Evolutionary conservation across 1,284 basidiomycete genomes (phyloP), one percentile per base, ranked within the genome.

Genomic region (Cryptococcus hybrid): DNA sequence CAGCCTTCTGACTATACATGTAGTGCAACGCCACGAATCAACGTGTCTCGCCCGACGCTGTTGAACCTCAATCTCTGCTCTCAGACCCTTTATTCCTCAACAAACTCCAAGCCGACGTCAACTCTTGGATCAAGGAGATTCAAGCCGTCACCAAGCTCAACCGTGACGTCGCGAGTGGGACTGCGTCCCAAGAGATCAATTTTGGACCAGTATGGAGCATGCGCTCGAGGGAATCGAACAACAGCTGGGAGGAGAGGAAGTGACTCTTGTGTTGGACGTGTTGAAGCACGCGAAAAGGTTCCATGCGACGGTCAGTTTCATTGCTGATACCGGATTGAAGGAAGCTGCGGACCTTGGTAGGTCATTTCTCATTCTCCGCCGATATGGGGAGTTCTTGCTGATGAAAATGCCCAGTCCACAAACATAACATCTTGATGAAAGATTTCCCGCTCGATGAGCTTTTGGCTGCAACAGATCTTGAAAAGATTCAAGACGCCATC

Each of bases 361-460:
- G 86, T 30, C 30, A 4, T 30, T 79, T 79, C 18, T 38, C 47
- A 7, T 54, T 47, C n/a, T 47, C 45, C 34, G 13, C 9, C 8
- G 5, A 1, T 24, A 24, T 24, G 12, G 18, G 18, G 18, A 11
- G 15, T 13, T 30, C n/a, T 38, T 13, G 35, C 24, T 45, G 40
- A 13, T 18, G 18, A 4, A 30, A 30, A 30, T 30, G 30, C 48
- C 3, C 62, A 90, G 93, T 95, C 2, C 91, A 93, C 82, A 95
- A 95, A 77, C 95, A 98, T 82, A 98, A 99, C 71, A 86, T 90
- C 63, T 84, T 99, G 59, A 98, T 99, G 95, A 96, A 95, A 78
- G 96, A 99, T 72, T 97, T 99, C 70, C 96, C 96, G 0, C 81
- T 99, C 44, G 95, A 98, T 73, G 94, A 97, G 73, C 86, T 99